These are phyloP conservation scores for Eucalyptus sp. DNA, from an alignment of 345 rosid species.

Conservation along the genomic window DNA sequence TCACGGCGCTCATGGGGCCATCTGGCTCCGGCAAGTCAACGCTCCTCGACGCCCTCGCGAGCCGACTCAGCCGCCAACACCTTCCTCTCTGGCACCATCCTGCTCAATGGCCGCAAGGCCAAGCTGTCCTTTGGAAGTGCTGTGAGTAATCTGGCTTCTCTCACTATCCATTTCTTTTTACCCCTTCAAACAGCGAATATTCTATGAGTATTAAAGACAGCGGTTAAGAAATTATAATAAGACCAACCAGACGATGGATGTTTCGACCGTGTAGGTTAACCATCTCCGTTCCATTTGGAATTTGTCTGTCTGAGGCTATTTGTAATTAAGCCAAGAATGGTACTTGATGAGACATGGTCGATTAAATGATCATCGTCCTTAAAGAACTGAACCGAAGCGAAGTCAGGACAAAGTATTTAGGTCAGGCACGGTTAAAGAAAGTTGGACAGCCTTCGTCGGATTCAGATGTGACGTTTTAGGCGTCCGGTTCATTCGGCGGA, in stretches of 20 bases:
- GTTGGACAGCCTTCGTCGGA: neutral
- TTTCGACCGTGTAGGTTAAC: neutral
- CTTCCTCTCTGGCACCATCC: conserved; percentile 75
- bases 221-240: neutral
- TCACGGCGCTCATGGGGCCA: conserved; percentile 94
- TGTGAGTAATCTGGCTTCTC: conserved; percentile 25
- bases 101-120: conserved; percentile 83
- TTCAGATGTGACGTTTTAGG: neutral
- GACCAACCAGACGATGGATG: neutral
- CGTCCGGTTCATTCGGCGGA: neutral
- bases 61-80: conserved; percentile 92
- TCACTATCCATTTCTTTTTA: neutral
- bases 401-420: neutral
- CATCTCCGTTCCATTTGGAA: neutral
- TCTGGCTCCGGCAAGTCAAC: conserved; percentile 96
- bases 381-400: neutral
- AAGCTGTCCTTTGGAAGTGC: conserved; percentile 95
- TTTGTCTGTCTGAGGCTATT: neutral
- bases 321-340: neutral
- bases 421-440: neutral
- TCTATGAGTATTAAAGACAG: neutral
- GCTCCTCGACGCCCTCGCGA: conserved; percentile 77
- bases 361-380: neutral
- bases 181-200: neutral
- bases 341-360: neutral